Evolutionary conservation across 1,284 basidiomycete species (phyloP).

Genomic region (Moesziomyces aphidis): DNA sequence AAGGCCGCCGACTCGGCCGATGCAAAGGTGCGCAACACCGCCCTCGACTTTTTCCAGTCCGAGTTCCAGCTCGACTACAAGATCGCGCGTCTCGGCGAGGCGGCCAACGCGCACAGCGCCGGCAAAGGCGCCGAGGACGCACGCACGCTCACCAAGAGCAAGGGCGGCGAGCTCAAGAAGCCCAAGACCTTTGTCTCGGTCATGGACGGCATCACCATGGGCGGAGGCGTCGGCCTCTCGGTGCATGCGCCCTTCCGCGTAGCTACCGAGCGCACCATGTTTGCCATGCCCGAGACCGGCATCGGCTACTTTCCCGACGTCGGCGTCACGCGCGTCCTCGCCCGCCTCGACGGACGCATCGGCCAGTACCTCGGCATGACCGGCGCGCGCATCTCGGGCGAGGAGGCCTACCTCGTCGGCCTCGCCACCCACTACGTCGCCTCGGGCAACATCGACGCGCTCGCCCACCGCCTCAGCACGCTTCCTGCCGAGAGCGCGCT

Average conservation of each 20-base stretch:
- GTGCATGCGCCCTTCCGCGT: conserved; percentile 91
- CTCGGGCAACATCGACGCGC: conserved; percentile 44
- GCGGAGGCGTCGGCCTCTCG: conserved; percentile 91
- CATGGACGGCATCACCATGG: conserved; percentile 78
- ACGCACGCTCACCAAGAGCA: conserved; percentile 30
- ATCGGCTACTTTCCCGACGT: conserved; percentile 79
- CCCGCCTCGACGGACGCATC: conserved; percentile 88
- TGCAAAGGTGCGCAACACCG: conserved; percentile 70
- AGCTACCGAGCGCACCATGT: conserved; percentile 88
- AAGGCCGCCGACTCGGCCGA: conserved; percentile 48
- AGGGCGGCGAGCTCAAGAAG: conserved; percentile 31
- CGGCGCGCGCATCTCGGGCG: conserved; percentile 69
- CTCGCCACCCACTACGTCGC: conserved; percentile 64
- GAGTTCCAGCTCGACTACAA: conserved; percentile 94
- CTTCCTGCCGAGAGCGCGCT: conserved; percentile 48
- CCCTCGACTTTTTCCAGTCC: conserved; percentile 86
- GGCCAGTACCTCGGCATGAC: conserved; percentile 96
- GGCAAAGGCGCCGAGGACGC: conserved; percentile 40
- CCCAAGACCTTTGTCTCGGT: conserved; percentile 86
- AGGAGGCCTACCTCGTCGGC: conserved; percentile 62
- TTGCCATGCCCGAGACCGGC: conserved; percentile 83
- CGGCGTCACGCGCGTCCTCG: conserved; percentile 88
- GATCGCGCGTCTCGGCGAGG: conserved; percentile 73
- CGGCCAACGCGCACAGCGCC: conserved; percentile 71
- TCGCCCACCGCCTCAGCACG: conserved; percentile 52